A percentile compares a stretch with the other conserved stretches of the same genome.
phyloP scores from a whole-genome alignment of 1,139 yeast genomes.

The Schizosaccharomyces versatilis region DNA sequence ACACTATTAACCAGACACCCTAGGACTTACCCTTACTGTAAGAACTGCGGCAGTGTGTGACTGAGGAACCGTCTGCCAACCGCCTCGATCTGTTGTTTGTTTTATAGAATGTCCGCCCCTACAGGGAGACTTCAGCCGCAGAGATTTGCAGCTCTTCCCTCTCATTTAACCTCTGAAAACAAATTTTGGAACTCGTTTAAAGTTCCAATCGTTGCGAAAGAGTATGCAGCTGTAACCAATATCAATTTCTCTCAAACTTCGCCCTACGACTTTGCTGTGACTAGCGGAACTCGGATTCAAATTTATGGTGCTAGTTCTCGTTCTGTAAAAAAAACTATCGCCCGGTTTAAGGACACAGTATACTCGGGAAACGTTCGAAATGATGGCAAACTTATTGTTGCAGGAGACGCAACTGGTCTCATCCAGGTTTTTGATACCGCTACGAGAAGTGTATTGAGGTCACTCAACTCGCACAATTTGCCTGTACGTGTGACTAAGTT shows the following conservation, averaged over 20 bases:
- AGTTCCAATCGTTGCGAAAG: conserved; percentile 75
- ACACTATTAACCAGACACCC: too few relatives aligned
- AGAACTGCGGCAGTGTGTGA: too few relatives aligned
- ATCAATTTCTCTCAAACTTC: conserved; percentile 66
- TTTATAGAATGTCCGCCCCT: conserved; percentile 46
- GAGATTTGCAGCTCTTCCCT: conserved; percentile 57
- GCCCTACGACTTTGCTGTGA: conserved; percentile 85
- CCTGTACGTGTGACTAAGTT: conserved; percentile 91
- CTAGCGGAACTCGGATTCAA: conserved; percentile 79
- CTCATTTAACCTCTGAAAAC: conserved; percentile 79
- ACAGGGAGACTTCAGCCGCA: conserved; percentile 46
- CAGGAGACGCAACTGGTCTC: conserved; percentile 74
- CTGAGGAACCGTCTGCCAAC: too few relatives aligned
- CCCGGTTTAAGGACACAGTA: conserved; percentile 79
- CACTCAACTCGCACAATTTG: conserved; percentile 59
- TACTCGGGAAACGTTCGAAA: conserved; percentile 62
- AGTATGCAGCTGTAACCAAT: conserved; percentile 76
- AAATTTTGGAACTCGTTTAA: conserved; percentile 77
- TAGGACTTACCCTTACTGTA: too few relatives aligned
- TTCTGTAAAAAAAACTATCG: conserved; percentile 69
- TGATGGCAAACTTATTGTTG: conserved; percentile 66
- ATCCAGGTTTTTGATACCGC: conserved; percentile 66
- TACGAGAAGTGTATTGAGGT: conserved; percentile 58
- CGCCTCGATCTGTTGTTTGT: too few relatives aligned
- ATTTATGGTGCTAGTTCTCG: conserved; percentile 81